These are phyloP conservation scores for Pythium aristosporum DNA, from an alignment of 352 stramenopile genomes.

Conservation along the genomic window DNA sequence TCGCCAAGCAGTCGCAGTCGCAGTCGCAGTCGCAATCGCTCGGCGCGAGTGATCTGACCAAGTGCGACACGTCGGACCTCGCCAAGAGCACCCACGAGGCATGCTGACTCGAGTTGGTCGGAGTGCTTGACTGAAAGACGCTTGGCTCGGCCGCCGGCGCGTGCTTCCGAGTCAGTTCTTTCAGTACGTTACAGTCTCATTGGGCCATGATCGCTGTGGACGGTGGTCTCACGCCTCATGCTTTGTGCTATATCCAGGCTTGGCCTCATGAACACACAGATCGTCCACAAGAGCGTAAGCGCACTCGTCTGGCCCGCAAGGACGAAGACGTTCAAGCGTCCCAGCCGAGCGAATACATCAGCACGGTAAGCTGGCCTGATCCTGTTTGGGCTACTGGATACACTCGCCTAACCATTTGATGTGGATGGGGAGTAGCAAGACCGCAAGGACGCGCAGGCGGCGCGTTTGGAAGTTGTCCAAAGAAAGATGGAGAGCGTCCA, in stretches of 20 bases:
- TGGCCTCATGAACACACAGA: conserved; percentile 71
- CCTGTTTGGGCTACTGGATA: not conserved
- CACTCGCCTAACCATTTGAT: not conserved
- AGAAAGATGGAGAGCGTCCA: conserved; percentile 42
- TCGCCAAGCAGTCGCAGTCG: conserved; percentile 75
- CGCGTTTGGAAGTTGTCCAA: conserved; percentile 65
- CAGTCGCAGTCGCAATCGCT: too few relatives aligned
- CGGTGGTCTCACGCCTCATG: conserved; percentile 1
- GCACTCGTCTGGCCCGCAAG: conserved; percentile 35
- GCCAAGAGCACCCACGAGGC: conserved; percentile 49
- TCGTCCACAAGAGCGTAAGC: conserved; percentile 67
- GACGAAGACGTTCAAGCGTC: conserved; percentile 53
- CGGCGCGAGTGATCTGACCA: conserved; percentile 71
- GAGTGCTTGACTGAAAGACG: conserved; percentile 60
- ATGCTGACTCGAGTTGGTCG: conserved; percentile 36
- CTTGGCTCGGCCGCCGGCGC: conserved; percentile 57
- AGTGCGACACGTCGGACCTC: conserved; percentile 71
- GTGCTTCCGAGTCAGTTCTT: conserved; percentile 76
- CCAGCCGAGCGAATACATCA: conserved; percentile 74
- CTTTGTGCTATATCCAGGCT: conserved; percentile 32
- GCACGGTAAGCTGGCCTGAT: conserved; percentile 40
- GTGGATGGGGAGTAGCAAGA: conserved; percentile 46
- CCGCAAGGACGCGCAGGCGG: conserved; percentile 74
- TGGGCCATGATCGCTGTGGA: not conserved
- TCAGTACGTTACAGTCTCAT: conserved; percentile 32